Evolutionary conservation across 768 basidiomycete genomes (phyloP).

Genomic region (Ramaria sp.): DNA sequence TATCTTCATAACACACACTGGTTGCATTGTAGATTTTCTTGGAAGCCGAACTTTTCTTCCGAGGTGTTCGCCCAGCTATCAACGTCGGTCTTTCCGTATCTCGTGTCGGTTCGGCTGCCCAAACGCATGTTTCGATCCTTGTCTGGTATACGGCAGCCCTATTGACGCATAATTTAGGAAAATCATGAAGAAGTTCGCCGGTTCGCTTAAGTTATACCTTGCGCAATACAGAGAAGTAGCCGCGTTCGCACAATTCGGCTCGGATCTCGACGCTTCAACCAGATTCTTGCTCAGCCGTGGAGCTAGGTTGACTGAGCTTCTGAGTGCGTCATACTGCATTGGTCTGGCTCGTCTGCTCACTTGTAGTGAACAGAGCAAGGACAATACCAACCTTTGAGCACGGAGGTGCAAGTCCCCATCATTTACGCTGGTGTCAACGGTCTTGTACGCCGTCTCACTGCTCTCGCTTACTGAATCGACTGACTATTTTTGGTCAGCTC

Average conservation of each 20-base stretch:
- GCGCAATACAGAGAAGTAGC: constrained; percentile 99
- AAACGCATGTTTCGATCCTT: constrained; percentile 61
- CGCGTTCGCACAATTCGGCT: constrained; percentile 99
- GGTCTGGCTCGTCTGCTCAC: neutral
- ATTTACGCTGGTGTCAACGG: constrained; percentile 99
- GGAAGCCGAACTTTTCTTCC: constrained; percentile 99
- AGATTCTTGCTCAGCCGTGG: constrained; percentile 97
- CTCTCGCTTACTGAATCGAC: neutral
- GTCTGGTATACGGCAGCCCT: neutral
- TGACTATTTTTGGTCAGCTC: constrained; percentile 37
- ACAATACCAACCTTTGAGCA: constrained; percentile 91
- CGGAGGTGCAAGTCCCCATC: constrained; percentile 96
- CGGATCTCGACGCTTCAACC: constrained; percentile 98
- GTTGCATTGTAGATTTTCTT: constrained; percentile 69
- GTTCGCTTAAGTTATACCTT: constrained; percentile 98
- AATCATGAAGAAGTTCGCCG: constrained; percentile 99
- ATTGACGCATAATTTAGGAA: constrained; percentile 39
- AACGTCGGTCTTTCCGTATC: constrained; percentile 99
- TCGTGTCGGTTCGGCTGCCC: constrained; percentile 99
- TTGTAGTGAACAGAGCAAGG: constrained; percentile 64
- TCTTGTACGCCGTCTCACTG: constrained; percentile 47
- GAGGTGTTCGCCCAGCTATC: constrained; percentile 98
- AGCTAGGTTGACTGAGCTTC: constrained; percentile 93
- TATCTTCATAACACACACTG: no score
- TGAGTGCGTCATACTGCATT: constrained; percentile 43